phyloP scores from a whole-genome alignment of 106 monocot species.

The Apostasia shenzhenica region DNA sequence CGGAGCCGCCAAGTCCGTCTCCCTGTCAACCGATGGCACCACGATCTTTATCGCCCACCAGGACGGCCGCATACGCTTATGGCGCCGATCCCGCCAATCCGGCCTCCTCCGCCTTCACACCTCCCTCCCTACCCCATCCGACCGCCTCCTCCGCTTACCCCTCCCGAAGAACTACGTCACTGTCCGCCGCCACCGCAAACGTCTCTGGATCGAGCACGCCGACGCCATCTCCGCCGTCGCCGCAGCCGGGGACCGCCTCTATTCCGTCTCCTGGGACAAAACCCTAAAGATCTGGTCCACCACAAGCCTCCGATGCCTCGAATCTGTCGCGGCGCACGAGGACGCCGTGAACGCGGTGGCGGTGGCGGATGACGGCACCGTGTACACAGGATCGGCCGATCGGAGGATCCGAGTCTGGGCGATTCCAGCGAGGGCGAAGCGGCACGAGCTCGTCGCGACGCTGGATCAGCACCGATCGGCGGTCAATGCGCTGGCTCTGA shows the following conservation, averaged over 20 bases:
- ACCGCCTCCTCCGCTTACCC: constrained; percentile 44
- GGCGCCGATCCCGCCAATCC: constrained; percentile 14
- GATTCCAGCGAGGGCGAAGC: too few species aligned
- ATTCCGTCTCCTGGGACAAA: constrained; percentile 21
- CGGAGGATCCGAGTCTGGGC: too few species aligned
- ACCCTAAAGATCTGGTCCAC: constrained; percentile 45
- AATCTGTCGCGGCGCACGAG: too few species aligned
- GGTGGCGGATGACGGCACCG: too few species aligned
- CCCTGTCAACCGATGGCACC: constrained; percentile 16
- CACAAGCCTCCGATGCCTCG: constrained; percentile 32
- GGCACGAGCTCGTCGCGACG: too few species aligned
- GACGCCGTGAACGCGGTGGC: too few species aligned
- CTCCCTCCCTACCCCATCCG: constrained; percentile 37
- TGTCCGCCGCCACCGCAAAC: constrained; percentile 34
- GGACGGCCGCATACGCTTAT: constrained; percentile 45
- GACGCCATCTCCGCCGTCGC: constrained; percentile 46
- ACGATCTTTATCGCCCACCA: constrained; percentile 44
- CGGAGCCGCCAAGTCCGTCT: constrained; percentile 41
- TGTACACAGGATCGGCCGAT: too few species aligned
- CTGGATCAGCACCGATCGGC: constrained; percentile 45
- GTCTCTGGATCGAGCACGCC: constrained; percentile 49
- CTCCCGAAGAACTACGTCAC: constrained; percentile 41
- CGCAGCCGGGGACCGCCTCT: constrained; percentile 20
- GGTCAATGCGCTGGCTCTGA: constrained; percentile 62
- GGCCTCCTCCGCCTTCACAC: constrained; percentile 23